These are phyloP conservation scores for Alternaria panax DNA, from an alignment of 2,329 filamentous ascomycete species.

Conservation along the genomic window DNA sequence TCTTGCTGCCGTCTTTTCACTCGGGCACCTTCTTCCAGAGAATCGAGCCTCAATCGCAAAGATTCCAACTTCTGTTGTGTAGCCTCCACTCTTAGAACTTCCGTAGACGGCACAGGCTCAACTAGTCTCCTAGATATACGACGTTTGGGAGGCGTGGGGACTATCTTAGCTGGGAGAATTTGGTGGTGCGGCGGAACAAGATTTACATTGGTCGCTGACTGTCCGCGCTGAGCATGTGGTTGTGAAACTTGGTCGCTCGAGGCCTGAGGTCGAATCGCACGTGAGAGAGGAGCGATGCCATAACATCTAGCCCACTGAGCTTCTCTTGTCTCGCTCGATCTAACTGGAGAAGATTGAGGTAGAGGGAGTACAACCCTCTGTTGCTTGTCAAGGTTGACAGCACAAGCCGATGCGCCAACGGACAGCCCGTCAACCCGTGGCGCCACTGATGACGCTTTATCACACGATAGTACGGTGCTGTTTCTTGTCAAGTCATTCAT, in stretches of 20 bases:
- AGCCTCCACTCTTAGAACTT: background rate
- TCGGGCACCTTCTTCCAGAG: background rate
- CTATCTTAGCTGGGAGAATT: background rate
- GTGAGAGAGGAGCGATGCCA: background rate
- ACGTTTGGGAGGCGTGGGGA: background rate
- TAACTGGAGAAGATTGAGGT: background rate
- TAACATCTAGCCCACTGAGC: background rate
- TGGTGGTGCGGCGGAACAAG: background rate
- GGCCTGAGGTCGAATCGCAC: background rate
- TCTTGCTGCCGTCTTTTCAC: background rate
- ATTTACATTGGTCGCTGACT: background rate
- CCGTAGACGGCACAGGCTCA: background rate
- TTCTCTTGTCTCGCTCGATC: background rate
- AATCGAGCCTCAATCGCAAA: background rate
- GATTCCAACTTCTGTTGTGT: conserved; percentile 2
- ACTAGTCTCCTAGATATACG: background rate
- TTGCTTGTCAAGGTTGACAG: background rate
- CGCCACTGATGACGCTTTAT: background rate
- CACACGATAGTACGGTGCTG: background rate
- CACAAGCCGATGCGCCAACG: background rate
- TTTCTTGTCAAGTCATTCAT: background rate
- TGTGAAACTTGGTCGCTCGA: background rate
- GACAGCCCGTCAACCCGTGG: background rate
- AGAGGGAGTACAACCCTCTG: background rate
- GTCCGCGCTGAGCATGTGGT: background rate